These are phyloP conservation scores for Vinca minor DNA, from an alignment of 257 asterid species.

Conservation along the genomic window DNA sequence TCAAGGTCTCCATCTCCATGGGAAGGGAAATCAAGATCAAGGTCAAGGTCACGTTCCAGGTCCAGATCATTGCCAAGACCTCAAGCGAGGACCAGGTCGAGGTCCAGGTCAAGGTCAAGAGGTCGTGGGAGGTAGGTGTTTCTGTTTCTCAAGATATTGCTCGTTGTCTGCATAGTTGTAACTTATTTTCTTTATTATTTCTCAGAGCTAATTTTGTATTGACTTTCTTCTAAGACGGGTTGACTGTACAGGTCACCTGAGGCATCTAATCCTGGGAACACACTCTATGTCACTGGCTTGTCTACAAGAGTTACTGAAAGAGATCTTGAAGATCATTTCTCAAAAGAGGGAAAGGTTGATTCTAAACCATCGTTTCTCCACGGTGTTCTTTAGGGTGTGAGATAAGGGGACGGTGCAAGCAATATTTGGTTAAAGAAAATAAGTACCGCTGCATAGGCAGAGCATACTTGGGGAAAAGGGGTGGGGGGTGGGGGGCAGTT, in stretches of 20 bases:
- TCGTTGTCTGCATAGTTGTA: not conserved
- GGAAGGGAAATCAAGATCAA: slow-evolving; percentile 51
- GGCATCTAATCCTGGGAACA: slow-evolving; percentile 57
- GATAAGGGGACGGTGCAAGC: not conserved
- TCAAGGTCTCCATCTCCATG: slow-evolving; percentile 74
- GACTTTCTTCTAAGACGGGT: too few relatives aligned
- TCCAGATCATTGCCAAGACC: too few relatives aligned
- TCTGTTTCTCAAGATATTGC: slow-evolving; percentile 5
- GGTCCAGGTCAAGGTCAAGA: slow-evolving; percentile 59
- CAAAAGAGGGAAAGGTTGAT: slow-evolving; percentile 89
- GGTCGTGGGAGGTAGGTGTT: slow-evolving; percentile 59
- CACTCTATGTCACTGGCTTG: slow-evolving; percentile 91
- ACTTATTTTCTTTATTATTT: not conserved
- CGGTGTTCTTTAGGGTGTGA: too few relatives aligned
- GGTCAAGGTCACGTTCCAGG: too few relatives aligned
- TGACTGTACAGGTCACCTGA: slow-evolving; percentile 37
- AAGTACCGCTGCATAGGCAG: not conserved
- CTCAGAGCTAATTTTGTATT: not conserved
- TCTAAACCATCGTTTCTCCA: slow-evolving; percentile 2
- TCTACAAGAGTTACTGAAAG: slow-evolving; percentile 92
- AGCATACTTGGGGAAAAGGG: not conserved
- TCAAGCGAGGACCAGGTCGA: slow-evolving; percentile 55
- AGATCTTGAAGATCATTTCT: slow-evolving; percentile 95
- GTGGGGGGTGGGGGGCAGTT: too few relatives aligned
- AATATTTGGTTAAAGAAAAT: not conserved